Base-by-base conservation (phyloP, 2,329 filamentous ascomycete genomes). In the Sordariomycetes sp. region DNA sequence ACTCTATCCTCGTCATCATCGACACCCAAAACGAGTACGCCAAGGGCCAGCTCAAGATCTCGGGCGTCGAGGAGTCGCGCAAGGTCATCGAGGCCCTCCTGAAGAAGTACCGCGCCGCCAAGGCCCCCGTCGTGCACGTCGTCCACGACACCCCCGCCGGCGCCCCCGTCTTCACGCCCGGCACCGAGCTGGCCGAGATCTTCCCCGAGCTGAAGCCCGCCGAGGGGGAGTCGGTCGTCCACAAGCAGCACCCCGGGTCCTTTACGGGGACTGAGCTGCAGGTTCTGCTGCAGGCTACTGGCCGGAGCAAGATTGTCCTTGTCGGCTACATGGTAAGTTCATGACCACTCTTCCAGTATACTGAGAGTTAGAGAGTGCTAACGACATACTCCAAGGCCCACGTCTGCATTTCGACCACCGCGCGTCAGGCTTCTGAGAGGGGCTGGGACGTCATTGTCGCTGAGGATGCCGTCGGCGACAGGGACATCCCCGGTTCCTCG, bases 11-110 rank as follows among this genome's bases (percentile, higher is more conserved):
- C 52, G 68, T 87, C 63, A 86, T 87, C 67, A 82, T 87, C 64
- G 84, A 87, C 65, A 84, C 84, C 1, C 85, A 88, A 64, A 86
- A 86, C 64, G 85, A 88, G 68, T 87, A 84, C 61, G 78, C 78
- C 12, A 68, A 73, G 2, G 85, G 84, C 53, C 70, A 75, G 4
- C 75, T 87, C 1, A 74, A 76, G 24, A 78, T 82, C 36, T 69
- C 73, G 48, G 76, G 84, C 59, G 74, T 84, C 1, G 64, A 71
- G 0, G 60, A 71, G 3, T 81, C 79, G 5, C 77, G 82, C 60
- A 74, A 76, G 35, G 78, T 72, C 13, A 87, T 87, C 59, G 70
- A 28, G 25, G 25, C 53, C 2, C 55, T 88, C 0, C 72, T 88
- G 0, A 66, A 78, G 22, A 80, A 75, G 60, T 88, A 87, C 68